Percentiles rank a stretch among this genome's conserved stretches.
Evolutionary conservation across 805 yeast genomes (phyloP).

Genomic region (Candida caryicola): DNA sequence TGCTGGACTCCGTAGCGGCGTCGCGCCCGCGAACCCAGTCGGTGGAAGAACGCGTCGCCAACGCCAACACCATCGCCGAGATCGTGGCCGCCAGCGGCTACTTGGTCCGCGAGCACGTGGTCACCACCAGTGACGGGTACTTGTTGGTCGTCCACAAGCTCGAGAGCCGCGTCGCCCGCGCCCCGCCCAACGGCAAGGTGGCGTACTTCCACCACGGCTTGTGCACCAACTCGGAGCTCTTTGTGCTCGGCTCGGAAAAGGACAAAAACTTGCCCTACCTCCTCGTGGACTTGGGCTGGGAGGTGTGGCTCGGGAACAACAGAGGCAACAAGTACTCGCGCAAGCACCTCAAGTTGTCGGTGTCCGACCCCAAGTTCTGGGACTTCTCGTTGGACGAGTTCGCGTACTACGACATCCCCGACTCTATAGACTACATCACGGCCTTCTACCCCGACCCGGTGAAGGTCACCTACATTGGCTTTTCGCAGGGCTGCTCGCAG

Average conservation of each 20-base stretch:
- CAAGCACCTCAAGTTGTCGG: conserved; percentile 26
- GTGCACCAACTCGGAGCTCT: conserved; percentile 28
- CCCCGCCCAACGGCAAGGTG: conserved; percentile 9
- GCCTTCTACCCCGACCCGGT: conserved; percentile 14
- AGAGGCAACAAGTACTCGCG: conserved; percentile 27
- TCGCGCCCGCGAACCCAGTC: background rate
- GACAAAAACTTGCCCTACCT: conserved; percentile 19
- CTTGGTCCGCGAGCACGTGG: conserved; percentile 27
- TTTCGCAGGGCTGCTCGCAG: conserved; percentile 33
- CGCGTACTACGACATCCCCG: conserved; percentile 31
- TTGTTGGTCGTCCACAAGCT: conserved; percentile 28
- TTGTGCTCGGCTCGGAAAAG: conserved; percentile 22
- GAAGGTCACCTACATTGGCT: conserved; percentile 27
- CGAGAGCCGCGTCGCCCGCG: conserved; percentile 9
- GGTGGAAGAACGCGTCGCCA: conserved; percentile 5
- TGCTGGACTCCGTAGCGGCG: background rate
- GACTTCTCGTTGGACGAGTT: conserved; percentile 31
- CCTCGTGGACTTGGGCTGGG: conserved; percentile 14
- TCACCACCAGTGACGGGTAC: conserved; percentile 28
- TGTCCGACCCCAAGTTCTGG: conserved; percentile 25
- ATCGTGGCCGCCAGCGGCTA: conserved; percentile 24
- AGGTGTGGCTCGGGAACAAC: conserved; percentile 18
- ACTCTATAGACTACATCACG: conserved; percentile 21
- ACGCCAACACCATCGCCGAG: conserved; percentile 21
- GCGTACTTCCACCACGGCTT: conserved; percentile 35